A percentile compares a stretch with the other conserved stretches of the same genome.
These are phyloP conservation scores for Lactarius hengduanensis DNA, from an alignment of 768 basidiomycete species.

Conservation along the genomic window DNA sequence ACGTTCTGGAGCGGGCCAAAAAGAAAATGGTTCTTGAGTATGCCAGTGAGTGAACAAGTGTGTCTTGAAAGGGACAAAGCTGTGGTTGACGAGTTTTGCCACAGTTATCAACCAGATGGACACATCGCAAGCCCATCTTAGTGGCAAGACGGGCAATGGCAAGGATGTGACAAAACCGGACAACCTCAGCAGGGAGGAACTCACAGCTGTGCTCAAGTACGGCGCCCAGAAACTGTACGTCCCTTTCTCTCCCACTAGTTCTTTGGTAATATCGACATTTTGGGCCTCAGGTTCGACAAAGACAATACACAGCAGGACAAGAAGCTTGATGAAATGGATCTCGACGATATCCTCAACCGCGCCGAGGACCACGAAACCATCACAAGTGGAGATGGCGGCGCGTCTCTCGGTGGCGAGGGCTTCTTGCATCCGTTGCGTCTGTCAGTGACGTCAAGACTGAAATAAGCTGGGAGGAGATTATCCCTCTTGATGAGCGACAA, in stretches of 20 bases:
- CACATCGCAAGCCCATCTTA: conserved; percentile 94
- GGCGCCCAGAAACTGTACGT: conserved; percentile 95
- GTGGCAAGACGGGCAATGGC: conserved; percentile 60
- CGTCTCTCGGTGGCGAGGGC: conserved; percentile 95
- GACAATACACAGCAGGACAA: conserved; percentile 90
- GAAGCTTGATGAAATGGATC: conserved; percentile 98
- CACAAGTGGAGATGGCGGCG: conserved; percentile 75
- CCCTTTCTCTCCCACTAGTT: conserved; percentile 14
- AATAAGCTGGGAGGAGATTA: conserved; percentile 99
- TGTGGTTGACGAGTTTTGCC: neutral
- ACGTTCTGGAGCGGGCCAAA: conserved; percentile 95
- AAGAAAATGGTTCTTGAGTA: conserved; percentile 99
- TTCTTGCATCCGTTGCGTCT: conserved; percentile 91
- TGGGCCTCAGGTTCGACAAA: conserved; percentile 80
- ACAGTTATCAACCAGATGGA: conserved; percentile 99
- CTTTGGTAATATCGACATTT: conserved; percentile 27
- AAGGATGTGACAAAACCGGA: conserved; percentile 76
- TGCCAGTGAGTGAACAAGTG: conserved; percentile 71
- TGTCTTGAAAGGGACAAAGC: neutral
- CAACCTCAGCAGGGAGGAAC: conserved; percentile 91
- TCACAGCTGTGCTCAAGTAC: conserved; percentile 96
- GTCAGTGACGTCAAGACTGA: conserved; percentile 99
- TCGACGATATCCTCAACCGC: conserved; percentile 95
- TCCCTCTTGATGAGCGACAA: conserved; percentile 88
- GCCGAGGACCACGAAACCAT: conserved; percentile 98